A percentile compares a stretch with the other conserved stretches of the same genome.
These are phyloP conservation scores for Penicillium sp. DNA, from an alignment of 2,329 filamentous ascomycete genomes.

Conservation along the genomic window DNA sequence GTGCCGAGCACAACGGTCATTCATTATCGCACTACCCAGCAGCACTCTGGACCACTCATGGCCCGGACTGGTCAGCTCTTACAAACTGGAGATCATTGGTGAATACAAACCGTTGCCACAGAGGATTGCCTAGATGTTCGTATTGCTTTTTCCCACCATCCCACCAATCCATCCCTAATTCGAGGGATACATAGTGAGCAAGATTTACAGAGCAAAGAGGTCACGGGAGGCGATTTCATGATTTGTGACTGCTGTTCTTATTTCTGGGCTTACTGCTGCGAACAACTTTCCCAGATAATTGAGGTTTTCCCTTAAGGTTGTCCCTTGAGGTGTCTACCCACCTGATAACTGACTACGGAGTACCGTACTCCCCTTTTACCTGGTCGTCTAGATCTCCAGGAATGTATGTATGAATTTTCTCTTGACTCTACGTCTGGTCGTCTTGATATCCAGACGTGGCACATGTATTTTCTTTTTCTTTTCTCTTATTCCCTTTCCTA, in stretches of 20 bases:
- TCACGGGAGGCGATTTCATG: neutral
- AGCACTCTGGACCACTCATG: neutral
- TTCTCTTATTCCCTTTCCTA: neutral
- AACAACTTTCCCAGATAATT: neutral
- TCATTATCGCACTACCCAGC: neutral
- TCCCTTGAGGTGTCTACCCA: neutral
- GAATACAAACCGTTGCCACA: neutral
- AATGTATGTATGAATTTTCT: neutral
- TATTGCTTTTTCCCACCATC: neutral
- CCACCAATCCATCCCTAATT: neutral
- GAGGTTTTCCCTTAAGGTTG: neutral
- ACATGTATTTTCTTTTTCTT: neutral
- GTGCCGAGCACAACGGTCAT: neutral
- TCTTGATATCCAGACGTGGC: neutral
- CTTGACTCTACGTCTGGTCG: neutral
- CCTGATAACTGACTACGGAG: neutral
- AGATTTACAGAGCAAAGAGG: neutral
- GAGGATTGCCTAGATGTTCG: neutral
- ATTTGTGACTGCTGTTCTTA: neutral
- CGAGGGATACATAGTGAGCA: neutral
- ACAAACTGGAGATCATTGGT: neutral
- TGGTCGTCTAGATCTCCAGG: neutral
- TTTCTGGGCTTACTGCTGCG: neutral
- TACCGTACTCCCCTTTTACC: neutral
- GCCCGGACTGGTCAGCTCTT: neutral